Evolutionary conservation across 345 rosid genomes (phyloP).

Genomic region (Euphorbia tirucalli): DNA sequence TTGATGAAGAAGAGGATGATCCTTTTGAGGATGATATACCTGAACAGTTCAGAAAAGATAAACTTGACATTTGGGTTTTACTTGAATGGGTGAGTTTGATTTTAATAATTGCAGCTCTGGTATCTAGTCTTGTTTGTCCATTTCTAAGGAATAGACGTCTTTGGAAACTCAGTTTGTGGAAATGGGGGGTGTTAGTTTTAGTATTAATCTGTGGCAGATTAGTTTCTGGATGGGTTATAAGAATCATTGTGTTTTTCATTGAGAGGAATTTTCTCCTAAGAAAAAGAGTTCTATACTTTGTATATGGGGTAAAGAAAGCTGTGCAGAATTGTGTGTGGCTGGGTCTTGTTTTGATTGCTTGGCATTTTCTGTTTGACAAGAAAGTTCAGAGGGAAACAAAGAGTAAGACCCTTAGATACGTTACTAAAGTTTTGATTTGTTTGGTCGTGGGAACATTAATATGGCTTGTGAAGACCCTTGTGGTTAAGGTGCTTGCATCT

Average conservation of each 20-base stretch:
- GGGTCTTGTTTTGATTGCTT: constrained; percentile 35
- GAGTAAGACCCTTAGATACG: constrained; percentile 16
- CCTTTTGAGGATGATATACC: constrained; percentile 31
- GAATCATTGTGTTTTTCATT: constrained; percentile 29
- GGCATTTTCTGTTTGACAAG: constrained; percentile 34
- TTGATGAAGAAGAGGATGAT: constrained; percentile 34
- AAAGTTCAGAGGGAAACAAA: constrained; percentile 31
- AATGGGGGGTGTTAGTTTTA: constrained; percentile 25
- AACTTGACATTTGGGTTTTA: constrained; percentile 21
- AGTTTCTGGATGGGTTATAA: constrained; percentile 34
- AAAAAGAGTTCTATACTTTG: constrained; percentile 34
- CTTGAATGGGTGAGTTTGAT: constrained; percentile 32
- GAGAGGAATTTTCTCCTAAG: constrained; percentile 34
- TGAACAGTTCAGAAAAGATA: constrained; percentile 19
- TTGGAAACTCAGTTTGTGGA: constrained; percentile 30
- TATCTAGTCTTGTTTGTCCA: constrained; percentile 22
- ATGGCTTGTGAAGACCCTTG: constrained; percentile 33
- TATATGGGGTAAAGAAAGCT: constrained; percentile 30
- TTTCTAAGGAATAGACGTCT: constrained; percentile 5
- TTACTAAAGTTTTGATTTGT: constrained; percentile 31
- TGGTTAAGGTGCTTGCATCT: constrained; percentile 38
- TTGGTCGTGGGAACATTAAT: constrained; percentile 29
- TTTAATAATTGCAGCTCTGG: constrained; percentile 26
- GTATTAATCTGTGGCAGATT: constrained; percentile 32
- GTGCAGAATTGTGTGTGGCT: constrained; percentile 38